phyloP scores from a whole-genome alignment of 2,329 filamentous ascomycete genomes.

The Daldinia sp. region DNA sequence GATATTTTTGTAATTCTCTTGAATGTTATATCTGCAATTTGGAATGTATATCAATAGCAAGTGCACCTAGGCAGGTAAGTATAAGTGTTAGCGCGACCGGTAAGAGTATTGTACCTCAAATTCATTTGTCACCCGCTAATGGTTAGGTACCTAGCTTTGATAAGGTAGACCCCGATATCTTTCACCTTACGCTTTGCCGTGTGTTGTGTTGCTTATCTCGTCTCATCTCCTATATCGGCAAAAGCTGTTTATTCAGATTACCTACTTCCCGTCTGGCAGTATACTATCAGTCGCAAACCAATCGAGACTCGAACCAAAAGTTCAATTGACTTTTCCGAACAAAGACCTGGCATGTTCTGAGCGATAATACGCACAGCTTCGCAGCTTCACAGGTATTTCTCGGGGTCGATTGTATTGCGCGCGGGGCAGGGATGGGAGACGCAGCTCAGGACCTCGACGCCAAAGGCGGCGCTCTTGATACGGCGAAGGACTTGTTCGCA shows the following conservation, averaged over 20 bases:
- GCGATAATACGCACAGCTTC: too few species aligned
- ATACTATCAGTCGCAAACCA: not conserved
- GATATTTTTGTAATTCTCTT: too few species aligned
- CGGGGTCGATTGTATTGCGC: conserved; percentile 17
- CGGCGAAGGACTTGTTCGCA: conserved; percentile 88
- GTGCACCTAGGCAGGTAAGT: too few species aligned
- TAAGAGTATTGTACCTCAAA: too few species aligned
- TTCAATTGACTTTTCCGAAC: not conserved
- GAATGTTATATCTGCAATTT: too few species aligned
- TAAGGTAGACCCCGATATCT: not conserved
- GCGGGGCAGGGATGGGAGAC: conserved; percentile 43
- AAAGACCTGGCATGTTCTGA: not conserved
- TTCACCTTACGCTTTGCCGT: not conserved
- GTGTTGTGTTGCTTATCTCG: conserved; percentile 2
- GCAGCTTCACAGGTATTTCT: too few species aligned
- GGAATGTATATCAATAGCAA: too few species aligned
- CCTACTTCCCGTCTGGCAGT: too few species aligned
- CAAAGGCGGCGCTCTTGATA: conserved; percentile 59
- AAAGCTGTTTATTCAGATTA: not conserved
- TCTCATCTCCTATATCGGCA: conserved; percentile 32
- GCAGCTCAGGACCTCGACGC: conserved; percentile 45
- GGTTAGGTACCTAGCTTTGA: too few species aligned
- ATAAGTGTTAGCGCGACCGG: too few species aligned
- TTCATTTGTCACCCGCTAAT: too few species aligned
- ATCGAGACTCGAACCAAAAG: not conserved